Conservation (phyloP, 23 red algal genomes). For the Agarophyton chilense region DNA sequence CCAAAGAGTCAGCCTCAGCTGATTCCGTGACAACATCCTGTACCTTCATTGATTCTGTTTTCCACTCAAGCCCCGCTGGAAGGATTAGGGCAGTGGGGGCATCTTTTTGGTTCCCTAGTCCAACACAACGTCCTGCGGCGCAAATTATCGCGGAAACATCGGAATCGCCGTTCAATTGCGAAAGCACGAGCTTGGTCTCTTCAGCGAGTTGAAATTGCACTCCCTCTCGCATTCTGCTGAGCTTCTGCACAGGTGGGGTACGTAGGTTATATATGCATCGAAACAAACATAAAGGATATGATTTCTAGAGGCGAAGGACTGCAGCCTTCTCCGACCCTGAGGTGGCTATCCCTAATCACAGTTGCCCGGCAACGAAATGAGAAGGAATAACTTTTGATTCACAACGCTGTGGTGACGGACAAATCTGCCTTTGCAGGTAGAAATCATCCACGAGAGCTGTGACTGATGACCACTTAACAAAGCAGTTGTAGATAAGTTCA, state of each 20-base stretch:
- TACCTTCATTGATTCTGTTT: background rate
- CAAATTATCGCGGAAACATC: background rate
- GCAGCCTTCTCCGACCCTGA: too few relatives aligned
- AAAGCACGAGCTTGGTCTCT: background rate
- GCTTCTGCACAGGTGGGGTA: background rate
- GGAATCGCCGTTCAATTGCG: background rate
- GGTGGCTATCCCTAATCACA: too few relatives aligned
- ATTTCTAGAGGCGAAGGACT: too few relatives aligned
- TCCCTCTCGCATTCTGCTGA: background rate
- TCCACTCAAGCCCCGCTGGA: conserved; percentile 10
- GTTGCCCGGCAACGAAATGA: too few relatives aligned
- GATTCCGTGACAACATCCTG: background rate
- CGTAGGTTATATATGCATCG: background rate
- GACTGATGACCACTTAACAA: too few relatives aligned
- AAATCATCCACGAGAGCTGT: too few relatives aligned
- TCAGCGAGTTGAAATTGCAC: background rate
- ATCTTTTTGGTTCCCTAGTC: background rate
- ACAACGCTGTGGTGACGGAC: too few relatives aligned
- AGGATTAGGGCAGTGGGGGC: background rate
- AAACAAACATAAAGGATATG: background rate
- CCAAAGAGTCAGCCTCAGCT: background rate
- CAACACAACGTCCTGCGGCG: background rate
- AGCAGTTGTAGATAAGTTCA: too few relatives aligned
- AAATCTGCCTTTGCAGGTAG: too few relatives aligned
- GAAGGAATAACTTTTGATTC: too few relatives aligned